Evolutionary conservation across 331 rosid genomes (phyloP).

Genomic region (Acacia pycnantha): DNA sequence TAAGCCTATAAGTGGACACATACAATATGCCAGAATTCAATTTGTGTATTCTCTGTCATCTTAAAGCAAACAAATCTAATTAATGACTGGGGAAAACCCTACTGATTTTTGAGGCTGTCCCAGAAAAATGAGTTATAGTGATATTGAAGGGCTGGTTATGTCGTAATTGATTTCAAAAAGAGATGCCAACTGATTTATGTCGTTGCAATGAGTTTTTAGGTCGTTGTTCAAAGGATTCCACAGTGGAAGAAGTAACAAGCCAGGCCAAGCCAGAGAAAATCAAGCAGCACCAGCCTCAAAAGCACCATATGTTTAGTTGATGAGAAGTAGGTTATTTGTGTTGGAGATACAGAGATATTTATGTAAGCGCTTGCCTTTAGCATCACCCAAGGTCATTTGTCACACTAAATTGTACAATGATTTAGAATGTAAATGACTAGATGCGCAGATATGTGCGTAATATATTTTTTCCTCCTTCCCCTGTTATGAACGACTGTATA

Average conservation of each 20-base stretch:
- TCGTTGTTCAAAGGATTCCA: conserved; percentile 81
- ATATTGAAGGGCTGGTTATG: background rate
- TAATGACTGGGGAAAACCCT: too few species aligned
- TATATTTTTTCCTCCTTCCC: background rate
- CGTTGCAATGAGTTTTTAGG: conserved; percentile 45
- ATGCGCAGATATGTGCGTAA: background rate
- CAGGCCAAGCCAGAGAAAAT: background rate
- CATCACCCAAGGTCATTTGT: background rate
- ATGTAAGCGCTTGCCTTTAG: background rate
- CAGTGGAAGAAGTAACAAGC: conserved; percentile 73
- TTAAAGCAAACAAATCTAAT: background rate
- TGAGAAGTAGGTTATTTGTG: conserved; percentile 11
- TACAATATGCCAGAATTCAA: background rate
- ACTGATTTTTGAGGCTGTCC: too few species aligned
- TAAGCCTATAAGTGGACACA: background rate
- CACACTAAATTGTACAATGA: background rate
- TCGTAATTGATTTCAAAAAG: background rate
- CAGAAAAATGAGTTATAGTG: too few species aligned
- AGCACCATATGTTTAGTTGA: background rate
- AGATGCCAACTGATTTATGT: conserved; percentile 11
- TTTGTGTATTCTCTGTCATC: conserved; percentile 1
- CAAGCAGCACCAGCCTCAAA: conserved; percentile 2
- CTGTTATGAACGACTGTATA: background rate
- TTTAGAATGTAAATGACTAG: conserved; percentile 6
- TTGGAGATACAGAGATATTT: background rate